A percentile compares a stretch with the other conserved stretches of the same genome.
These are phyloP conservation scores for Globisporangium cylindrosporum DNA, from an alignment of 352 stramenopile genomes.

Conservation along the genomic window DNA sequence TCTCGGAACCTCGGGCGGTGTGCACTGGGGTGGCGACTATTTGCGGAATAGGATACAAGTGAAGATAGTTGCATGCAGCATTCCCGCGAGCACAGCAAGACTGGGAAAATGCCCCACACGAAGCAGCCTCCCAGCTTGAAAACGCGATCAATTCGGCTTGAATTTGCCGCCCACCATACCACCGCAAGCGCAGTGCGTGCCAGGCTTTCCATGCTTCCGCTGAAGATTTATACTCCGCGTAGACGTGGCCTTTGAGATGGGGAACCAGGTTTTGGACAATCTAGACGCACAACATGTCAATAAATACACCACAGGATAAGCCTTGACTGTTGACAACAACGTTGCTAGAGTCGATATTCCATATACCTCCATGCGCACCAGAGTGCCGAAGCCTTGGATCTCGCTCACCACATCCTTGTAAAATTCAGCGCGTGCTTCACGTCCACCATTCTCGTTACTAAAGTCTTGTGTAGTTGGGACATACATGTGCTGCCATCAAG, in stretches of 20 bases:
- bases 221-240: conserved; percentile 22
- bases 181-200: conserved; percentile 17
- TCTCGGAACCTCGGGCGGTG: not conserved
- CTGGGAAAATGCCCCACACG: conserved; percentile 16
- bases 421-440: conserved; percentile 3
- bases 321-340: not conserved
- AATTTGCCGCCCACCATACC: conserved; percentile 20
- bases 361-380: conserved; percentile 21
- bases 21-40: too few relatives aligned
- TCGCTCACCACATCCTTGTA: conserved; percentile 16
- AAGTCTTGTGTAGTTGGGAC: not conserved
- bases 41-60: conserved; percentile 6
- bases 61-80: conserved; percentile 21
- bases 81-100: conserved; percentile 15
- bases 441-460: not conserved
- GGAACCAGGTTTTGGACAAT: conserved; percentile 23
- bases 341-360: not conserved
- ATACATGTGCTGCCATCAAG: not conserved
- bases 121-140: conserved; percentile 13
- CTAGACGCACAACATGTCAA: conserved; percentile 10
- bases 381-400: conserved; percentile 12
- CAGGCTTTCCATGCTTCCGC: conserved; percentile 16
- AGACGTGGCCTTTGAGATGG: conserved; percentile 28
- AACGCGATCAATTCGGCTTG: conserved; percentile 15
- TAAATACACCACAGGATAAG: not conserved